phyloP scores from a whole-genome alignment of 192 early-diverging fungal species.

The Coemansia sp. region DNA sequence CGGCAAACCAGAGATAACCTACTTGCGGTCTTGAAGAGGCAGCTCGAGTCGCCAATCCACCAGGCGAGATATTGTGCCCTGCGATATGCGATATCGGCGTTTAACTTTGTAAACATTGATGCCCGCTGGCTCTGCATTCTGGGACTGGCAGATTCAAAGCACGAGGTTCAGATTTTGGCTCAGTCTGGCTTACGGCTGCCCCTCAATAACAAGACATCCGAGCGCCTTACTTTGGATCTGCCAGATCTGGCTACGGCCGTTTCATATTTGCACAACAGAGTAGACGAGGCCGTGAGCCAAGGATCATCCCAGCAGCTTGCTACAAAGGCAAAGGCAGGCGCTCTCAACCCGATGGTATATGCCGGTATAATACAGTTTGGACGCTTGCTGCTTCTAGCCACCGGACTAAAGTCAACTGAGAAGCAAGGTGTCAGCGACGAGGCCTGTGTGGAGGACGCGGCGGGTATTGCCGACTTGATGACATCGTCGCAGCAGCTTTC shows the following conservation, averaged over 20 bases:
- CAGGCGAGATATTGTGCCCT: constrained; percentile 30
- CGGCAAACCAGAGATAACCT: constrained; percentile 19
- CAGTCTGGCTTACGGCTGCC: constrained; percentile 24
- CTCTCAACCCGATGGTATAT: constrained; percentile 9
- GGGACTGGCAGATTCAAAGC: constrained; percentile 32
- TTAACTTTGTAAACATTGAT: constrained; percentile 54
- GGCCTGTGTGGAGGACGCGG: background rate
- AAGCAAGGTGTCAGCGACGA: background rate
- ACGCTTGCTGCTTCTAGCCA: constrained; percentile 29
- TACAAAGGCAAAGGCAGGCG: background rate
- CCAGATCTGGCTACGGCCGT: constrained; percentile 18
- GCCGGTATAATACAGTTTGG: constrained; percentile 26
- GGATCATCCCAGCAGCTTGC: background rate
- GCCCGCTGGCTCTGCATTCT: constrained; percentile 65
- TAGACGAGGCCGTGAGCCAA: background rate
- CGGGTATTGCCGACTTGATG: background rate
- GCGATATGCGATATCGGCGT: constrained; percentile 59
- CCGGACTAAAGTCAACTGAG: constrained; percentile 10
- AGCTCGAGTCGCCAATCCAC: constrained; percentile 28
- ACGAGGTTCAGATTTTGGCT: constrained; percentile 23
- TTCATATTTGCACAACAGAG: constrained; percentile 12
- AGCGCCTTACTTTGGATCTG: background rate
- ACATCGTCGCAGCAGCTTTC: constrained; percentile 16
- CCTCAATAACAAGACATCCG: background rate
- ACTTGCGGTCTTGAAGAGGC: constrained; percentile 53